phyloP scores from a whole-genome alignment of 1,284 basidiomycete genomes.

The Cutaneotrichosporon cutaneum region DNA sequence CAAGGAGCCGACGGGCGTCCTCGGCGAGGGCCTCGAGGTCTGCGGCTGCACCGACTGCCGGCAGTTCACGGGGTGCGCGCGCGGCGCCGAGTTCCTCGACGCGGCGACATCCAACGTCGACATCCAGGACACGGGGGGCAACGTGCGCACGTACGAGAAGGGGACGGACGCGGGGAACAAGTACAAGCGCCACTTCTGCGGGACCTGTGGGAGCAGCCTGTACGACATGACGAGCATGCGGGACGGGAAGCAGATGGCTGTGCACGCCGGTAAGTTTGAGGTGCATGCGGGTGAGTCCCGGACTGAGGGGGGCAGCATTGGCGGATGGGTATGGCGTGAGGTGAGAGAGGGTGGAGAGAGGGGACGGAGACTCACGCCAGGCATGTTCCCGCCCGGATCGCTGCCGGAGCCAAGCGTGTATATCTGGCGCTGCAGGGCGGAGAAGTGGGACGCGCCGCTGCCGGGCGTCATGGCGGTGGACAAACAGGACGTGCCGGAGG shows the following conservation, averaged over 20 bases:
- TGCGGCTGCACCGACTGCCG: constrained; percentile 13
- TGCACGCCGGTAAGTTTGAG: background rate
- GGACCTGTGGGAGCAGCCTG: background rate
- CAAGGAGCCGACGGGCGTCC: constrained; percentile 1
- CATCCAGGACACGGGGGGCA: background rate
- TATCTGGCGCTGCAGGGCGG: background rate
- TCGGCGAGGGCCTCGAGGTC: constrained; percentile 8
- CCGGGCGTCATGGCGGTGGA: background rate
- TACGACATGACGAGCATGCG: background rate
- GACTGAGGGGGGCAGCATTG: background rate
- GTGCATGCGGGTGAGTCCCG: background rate
- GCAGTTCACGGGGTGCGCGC: background rate
- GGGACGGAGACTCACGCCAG: background rate
- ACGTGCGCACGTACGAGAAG: background rate
- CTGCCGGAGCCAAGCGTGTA: background rate
- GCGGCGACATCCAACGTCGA: background rate
- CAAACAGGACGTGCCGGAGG: background rate
- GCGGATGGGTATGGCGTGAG: background rate
- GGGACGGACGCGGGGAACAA: constrained; percentile 4
- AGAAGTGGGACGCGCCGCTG: constrained; percentile 3
- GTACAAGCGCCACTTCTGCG: constrained; percentile 2
- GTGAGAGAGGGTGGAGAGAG: background rate
- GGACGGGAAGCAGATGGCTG: background rate
- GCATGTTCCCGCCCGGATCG: constrained; percentile 4
- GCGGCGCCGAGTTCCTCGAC: background rate